These are phyloP conservation scores for Aspergillus heteromorphus DNA, from an alignment of 495 filamentous ascomycete species.

Conservation along the genomic window DNA sequence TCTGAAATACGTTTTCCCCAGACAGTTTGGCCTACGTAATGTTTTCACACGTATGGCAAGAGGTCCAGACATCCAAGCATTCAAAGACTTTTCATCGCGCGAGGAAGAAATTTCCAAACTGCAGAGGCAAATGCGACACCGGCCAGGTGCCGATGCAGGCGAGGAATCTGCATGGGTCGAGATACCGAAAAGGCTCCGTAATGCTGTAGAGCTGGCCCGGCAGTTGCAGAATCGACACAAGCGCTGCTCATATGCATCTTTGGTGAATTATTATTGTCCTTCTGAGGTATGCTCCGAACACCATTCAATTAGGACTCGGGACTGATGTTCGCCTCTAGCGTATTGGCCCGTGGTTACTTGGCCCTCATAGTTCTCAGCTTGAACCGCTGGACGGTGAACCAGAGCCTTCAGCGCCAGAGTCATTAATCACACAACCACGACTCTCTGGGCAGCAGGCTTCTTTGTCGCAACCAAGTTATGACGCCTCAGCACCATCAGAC, in stretches of 20 bases:
- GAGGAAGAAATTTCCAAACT: conserved; percentile 70
- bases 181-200: conserved; percentile 75
- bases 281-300: conserved; percentile 38
- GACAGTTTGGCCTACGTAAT: conserved; percentile 86
- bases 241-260: conserved; percentile 68
- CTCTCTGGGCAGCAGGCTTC: not conserved
- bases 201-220: conserved; percentile 50
- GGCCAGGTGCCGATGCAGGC: conserved; percentile 1
- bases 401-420: conserved; percentile 17
- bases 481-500: not conserved
- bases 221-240: conserved; percentile 65
- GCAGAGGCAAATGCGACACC: conserved; percentile 10
- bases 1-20: conserved; percentile 90
- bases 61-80: conserved; percentile 53
- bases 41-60: conserved; percentile 72
- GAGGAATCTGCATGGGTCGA: conserved; percentile 23
- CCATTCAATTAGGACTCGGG: not conserved
- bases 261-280: conserved; percentile 81
- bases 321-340: conserved; percentile 18
- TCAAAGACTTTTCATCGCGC: conserved; percentile 77
- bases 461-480: not conserved
- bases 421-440: conserved; percentile 28
- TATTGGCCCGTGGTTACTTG: conserved; percentile 27
- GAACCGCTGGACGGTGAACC: conserved; percentile 1
- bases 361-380: conserved; percentile 12